Base-by-base conservation (phyloP, 192 early-diverging fungal genomes). In the Irineochytrium annulatum region DNA sequence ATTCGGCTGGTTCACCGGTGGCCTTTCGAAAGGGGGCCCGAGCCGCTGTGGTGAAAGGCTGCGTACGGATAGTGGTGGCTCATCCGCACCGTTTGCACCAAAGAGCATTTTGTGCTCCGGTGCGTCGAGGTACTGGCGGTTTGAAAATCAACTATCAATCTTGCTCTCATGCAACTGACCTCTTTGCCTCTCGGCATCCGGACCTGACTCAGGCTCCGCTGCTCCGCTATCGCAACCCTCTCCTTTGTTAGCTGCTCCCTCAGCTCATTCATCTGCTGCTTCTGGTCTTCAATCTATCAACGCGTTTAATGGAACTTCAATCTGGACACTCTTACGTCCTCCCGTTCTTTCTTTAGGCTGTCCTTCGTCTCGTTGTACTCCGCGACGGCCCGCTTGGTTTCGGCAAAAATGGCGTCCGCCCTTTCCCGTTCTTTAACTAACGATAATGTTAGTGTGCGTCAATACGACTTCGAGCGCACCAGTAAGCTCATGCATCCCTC, bases 401-500 rank as follows among this genome's bases (percentile, higher is more conserved):
- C 62, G 13, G 43, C 33, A 28, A 46, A 43, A n/a, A 64, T 22
- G 20, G 17, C 45, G 27, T 56, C 53, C 5, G 54, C 52, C 62
- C 27, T 64, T 44, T 56, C 34, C 39, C 54, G 22, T 35, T 64
- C 54, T 22, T 64, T 1, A 2, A 59, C n/a, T 52, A 26, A 3
- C 11, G 20, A n/a, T 13, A 6, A n/a, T 60, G 45, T 8, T 3
- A 2, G 29, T n/a, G 43, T 8, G 19, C n/a, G 19, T 6, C 33
- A 30, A 6, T 31, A 19, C 14, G 17, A 60, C 20, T 13, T 2
- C 11, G 51, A 34, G 14, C 62, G 0, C 13, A 56, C 62, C 62
- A 26, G 54, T 52, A 30, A 17, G 33, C 6, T 37, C 13, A 14
- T 56, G 52, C 14, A 56, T 52, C 8, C 20, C 31, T 44, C 46